These are phyloP conservation scores for Neopestalotiopsis clavispora DNA, from an alignment of 2,329 filamentous ascomycete genomes.

Conservation along the genomic window DNA sequence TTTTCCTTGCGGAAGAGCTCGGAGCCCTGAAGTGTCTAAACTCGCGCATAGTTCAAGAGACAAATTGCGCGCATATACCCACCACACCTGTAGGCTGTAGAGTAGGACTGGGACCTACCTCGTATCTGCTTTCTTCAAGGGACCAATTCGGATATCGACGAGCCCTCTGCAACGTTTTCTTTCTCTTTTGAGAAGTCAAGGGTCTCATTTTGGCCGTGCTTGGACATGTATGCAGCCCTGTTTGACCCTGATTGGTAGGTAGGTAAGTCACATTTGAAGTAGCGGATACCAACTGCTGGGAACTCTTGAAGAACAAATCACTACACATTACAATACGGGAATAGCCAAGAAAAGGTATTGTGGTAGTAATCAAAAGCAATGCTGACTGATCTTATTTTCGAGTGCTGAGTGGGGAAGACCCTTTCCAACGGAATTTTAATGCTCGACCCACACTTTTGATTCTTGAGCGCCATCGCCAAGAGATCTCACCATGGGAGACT, in stretches of 20 bases:
- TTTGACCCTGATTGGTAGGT: not conserved
- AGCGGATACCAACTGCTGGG: too few relatives aligned
- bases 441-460: not conserved
- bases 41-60: not conserved
- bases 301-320: too few relatives aligned
- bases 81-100: not conserved
- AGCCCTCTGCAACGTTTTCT: not conserved
- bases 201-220: not conserved
- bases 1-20: not conserved
- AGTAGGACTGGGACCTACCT: not conserved
- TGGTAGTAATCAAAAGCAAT: not conserved
- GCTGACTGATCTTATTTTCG: not conserved
- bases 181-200: not conserved
- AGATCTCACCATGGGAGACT: not conserved
- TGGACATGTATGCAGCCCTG: not conserved
- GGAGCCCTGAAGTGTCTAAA: not conserved
- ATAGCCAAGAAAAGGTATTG: not conserved
- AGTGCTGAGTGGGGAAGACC: not conserved
- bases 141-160: not conserved
- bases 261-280: too few relatives aligned
- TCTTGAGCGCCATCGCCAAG: not conserved
- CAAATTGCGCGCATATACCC: constrained; percentile 1
- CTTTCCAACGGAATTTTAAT: not conserved
- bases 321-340: too few relatives aligned
- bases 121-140: not conserved